Conservation (phyloP, 225 moss, liverwort and hornwort species). For the Rhytidiadelphus loreus region DNA sequence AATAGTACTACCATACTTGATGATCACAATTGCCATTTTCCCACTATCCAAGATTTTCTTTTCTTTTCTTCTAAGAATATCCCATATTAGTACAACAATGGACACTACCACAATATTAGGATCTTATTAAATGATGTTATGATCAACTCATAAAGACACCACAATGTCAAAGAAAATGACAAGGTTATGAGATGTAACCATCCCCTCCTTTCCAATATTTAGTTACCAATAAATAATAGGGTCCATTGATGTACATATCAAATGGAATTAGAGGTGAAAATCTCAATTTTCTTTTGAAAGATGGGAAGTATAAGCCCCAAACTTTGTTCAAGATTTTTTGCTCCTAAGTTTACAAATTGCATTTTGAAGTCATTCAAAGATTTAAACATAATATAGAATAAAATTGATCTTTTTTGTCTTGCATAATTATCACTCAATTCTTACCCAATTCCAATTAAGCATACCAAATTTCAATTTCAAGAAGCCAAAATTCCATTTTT, state of each 20-base stretch:
- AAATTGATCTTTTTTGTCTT: no score
- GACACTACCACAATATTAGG: no score
- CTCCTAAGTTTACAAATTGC: no score
- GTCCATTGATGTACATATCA: no score
- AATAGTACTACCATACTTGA: accelerated
- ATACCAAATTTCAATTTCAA: no score
- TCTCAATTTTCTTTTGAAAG: no score
- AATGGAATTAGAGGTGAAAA: neutral
- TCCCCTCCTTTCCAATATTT: neutral
- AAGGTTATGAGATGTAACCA: neutral
- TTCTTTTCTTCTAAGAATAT: neutral
- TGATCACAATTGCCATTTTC: accelerated
- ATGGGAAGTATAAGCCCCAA: neutral
- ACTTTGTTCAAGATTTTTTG: neutral
- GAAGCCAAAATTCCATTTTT: no score
- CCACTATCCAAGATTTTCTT: neutral
- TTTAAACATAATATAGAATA: no score
- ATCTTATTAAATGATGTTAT: neutral
- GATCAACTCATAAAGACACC: neutral
- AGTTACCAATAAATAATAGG: neutral
- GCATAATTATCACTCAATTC: no score
- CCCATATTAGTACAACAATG: neutral
- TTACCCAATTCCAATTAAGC: no score
- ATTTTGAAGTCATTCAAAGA: no score
- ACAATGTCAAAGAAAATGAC: neutral